Conservation (phyloP, 2,329 filamentous ascomycete species). For the Scedosporium dehoogii region DNA sequence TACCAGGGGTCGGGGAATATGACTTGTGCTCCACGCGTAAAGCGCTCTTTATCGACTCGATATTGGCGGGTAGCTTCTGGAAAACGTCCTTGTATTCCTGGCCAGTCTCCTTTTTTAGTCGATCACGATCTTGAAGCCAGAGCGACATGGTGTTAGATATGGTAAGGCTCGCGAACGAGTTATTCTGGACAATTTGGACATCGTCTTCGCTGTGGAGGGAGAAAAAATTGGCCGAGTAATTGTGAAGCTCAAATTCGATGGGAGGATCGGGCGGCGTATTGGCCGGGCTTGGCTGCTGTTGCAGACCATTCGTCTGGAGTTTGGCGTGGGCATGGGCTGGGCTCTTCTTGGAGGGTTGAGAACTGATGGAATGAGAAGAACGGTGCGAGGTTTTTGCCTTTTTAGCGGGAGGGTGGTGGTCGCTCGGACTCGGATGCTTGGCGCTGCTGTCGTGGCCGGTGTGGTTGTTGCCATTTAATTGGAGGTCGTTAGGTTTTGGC, state of each 20-base stretch:
- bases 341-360: constrained; percentile 55
- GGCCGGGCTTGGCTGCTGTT: constrained; percentile 56
- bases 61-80: constrained; percentile 34
- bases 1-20: constrained; percentile 35
- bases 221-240: constrained; percentile 67
- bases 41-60: constrained; percentile 30
- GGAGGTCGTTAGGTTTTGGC: constrained; percentile 57
- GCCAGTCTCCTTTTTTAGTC: constrained; percentile 57
- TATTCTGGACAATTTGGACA: constrained; percentile 54
- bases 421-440: constrained; percentile 35
- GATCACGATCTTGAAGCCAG: constrained; percentile 69
- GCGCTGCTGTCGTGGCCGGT: constrained; percentile 43
- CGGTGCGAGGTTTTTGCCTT: constrained; percentile 77
- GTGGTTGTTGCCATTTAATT: constrained; percentile 53
- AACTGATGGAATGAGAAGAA: constrained; percentile 63
- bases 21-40: constrained; percentile 43
- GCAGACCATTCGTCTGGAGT: constrained; percentile 28
- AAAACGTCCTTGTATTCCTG: constrained; percentile 62
- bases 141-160: constrained; percentile 65
- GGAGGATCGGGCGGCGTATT: constrained; percentile 60
- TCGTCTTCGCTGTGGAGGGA: constrained; percentile 59
- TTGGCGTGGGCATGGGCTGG: constrained; percentile 36
- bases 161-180: constrained; percentile 66
- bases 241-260: constrained; percentile 53
- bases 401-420: constrained; percentile 51